Evolutionary conservation across 2,329 filamentous ascomycete species (phyloP).

Genomic region (Colletotrichum agaves): DNA sequence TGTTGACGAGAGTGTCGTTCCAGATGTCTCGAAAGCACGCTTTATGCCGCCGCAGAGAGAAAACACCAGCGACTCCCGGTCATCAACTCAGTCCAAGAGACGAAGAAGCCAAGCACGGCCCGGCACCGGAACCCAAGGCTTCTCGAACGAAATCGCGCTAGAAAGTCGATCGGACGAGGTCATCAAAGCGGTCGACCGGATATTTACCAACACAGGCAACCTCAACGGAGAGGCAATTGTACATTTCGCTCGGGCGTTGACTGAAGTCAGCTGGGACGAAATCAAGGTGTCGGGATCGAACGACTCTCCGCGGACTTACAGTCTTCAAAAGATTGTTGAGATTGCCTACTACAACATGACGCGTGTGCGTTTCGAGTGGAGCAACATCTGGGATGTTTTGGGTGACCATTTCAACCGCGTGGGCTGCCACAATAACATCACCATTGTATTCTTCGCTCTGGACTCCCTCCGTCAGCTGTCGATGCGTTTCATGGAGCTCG

Average conservation of each 20-base stretch:
- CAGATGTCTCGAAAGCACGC: slow-evolving; percentile 88
- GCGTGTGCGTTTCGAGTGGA: slow-evolving; percentile 98
- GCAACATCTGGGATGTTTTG: slow-evolving; percentile 96
- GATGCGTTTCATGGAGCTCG: slow-evolving; percentile 99
- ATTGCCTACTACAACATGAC: slow-evolving; percentile 99
- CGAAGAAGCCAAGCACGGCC: slow-evolving; percentile 56
- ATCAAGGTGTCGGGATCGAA: slow-evolving; percentile 97
- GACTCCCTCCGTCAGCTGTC: slow-evolving; percentile 95
- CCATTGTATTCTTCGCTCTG: slow-evolving; percentile 96
- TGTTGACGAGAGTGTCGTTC: slow-evolving; percentile 90
- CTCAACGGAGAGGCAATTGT: slow-evolving; percentile 94
- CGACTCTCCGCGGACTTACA: slow-evolving; percentile 95
- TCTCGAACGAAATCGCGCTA: slow-evolving; percentile 83
- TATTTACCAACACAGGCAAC: slow-evolving; percentile 96
- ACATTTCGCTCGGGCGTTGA: slow-evolving; percentile 90
- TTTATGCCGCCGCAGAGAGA: slow-evolving; percentile 71
- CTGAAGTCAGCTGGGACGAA: slow-evolving; percentile 98
- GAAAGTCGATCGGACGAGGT: slow-evolving; percentile 95
- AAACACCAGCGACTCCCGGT: slow-evolving; percentile 68
- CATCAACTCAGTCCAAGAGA: slow-evolving; percentile 71
- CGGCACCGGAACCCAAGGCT: slow-evolving; percentile 70
- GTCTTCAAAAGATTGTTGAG: slow-evolving; percentile 96
- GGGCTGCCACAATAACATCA: slow-evolving; percentile 94
- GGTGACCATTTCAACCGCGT: slow-evolving; percentile 98
- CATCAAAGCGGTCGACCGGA: slow-evolving; percentile 90